Conservation (phyloP, 164 flowering plant genomes). For the Echeveria elegans region DNA sequence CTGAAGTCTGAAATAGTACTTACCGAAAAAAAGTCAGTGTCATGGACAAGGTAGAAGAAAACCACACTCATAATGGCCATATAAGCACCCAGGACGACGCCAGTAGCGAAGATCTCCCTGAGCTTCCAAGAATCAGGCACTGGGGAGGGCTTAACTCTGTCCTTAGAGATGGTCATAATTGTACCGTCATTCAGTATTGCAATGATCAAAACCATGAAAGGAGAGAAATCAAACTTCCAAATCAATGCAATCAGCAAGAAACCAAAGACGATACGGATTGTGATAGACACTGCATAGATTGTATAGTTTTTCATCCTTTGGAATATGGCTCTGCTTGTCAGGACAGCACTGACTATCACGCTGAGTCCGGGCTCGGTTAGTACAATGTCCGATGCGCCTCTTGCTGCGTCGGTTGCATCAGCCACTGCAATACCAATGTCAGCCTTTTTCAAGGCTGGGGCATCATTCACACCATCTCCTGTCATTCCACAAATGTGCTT, state of each 20-base stretch:
- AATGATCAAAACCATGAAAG: too few relatives aligned
- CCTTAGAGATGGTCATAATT: conserved; percentile 22
- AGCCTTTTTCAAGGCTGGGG: too few relatives aligned
- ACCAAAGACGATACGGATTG: conserved; percentile 78
- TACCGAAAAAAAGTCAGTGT: conserved; percentile 60
- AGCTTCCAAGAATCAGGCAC: conserved; percentile 45
- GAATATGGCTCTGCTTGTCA: conserved; percentile 24
- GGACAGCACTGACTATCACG: conserved; percentile 73
- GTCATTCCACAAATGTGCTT: conserved; percentile 21
- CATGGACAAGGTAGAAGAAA: conserved; percentile 45
- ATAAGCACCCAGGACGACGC: conserved; percentile 61
- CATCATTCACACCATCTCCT: too few relatives aligned
- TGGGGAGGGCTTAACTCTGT: too few relatives aligned
- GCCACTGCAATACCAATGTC: too few relatives aligned
- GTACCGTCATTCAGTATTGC: conserved; percentile 85
- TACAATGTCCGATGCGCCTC: too few relatives aligned
- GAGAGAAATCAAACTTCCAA: conserved; percentile 13
- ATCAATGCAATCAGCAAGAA: conserved; percentile 21
- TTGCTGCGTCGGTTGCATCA: too few relatives aligned
- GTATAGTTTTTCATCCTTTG: conserved; percentile 39
- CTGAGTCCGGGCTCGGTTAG: conserved; percentile 40
- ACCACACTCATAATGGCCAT: conserved; percentile 56
- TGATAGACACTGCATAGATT: conserved; percentile 88
- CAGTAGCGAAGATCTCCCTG: conserved; percentile 66
- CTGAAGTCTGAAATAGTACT: conserved; percentile 8